Conservation (phyloP, 495 filamentous ascomycete genomes). For the Cudoniella acicularis region DNA sequence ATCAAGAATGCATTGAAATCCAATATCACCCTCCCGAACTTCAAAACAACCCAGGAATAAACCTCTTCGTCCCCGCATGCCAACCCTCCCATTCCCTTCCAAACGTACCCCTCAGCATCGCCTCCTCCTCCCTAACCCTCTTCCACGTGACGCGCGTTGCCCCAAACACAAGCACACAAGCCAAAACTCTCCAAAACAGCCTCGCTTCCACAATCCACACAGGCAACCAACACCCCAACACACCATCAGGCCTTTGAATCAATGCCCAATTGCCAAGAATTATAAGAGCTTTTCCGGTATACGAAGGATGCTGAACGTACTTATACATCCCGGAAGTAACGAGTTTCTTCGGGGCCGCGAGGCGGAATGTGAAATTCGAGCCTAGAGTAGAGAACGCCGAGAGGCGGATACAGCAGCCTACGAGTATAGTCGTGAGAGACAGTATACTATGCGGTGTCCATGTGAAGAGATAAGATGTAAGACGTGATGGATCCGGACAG, state of each 20-base stretch:
- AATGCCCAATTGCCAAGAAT: slow-evolving; percentile 1
- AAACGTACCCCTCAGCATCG: slow-evolving; percentile 13
- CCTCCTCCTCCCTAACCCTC: slow-evolving; percentile 11
- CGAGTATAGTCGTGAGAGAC: slow-evolving; percentile 1
- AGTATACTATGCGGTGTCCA: neutral
- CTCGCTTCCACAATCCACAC: neutral
- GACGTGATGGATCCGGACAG: slow-evolving; percentile 9
- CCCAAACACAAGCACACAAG: neutral
- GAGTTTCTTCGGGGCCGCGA: slow-evolving; percentile 39
- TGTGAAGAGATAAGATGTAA: slow-evolving; percentile 9
- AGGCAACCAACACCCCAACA: slow-evolving; percentile 15
- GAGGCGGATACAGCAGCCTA: neutral
- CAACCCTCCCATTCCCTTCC: slow-evolving; percentile 12
- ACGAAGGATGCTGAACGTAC: slow-evolving; percentile 49
- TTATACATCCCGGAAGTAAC: slow-evolving; percentile 40
- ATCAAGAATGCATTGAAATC: too few relatives aligned
- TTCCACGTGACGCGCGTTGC: neutral
- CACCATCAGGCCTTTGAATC: slow-evolving; percentile 3
- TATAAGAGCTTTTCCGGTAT: slow-evolving; percentile 29
- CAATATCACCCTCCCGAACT: too few relatives aligned
- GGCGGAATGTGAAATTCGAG: slow-evolving; percentile 42
- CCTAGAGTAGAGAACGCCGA: slow-evolving; percentile 31
- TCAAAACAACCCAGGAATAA: slow-evolving; percentile 11
- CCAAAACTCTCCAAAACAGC: slow-evolving; percentile 5
- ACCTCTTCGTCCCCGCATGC: slow-evolving; percentile 7